phyloP scores from a whole-genome alignment of 768 basidiomycete species.

The Leucocoprinus leucothites region DNA sequence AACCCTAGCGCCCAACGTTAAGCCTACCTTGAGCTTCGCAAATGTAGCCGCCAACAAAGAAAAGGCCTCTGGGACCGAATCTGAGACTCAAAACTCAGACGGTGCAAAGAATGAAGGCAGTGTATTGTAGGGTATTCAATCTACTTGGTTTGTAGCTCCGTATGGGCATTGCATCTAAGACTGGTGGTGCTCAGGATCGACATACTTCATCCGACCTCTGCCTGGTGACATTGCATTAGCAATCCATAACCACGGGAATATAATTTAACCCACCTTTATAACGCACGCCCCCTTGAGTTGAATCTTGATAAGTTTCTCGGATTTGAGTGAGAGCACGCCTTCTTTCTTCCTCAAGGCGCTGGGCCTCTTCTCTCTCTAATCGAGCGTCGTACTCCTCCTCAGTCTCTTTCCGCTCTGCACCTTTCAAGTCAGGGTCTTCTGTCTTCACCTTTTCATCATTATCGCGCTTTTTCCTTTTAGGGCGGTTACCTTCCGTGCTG shows the following conservation, averaged over 20 bases:
- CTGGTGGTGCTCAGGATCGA: slow-evolving; percentile 45
- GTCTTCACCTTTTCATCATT: not conserved
- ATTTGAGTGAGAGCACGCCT: slow-evolving; percentile 48
- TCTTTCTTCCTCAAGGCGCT: slow-evolving; percentile 46
- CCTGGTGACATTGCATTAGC: slow-evolving; percentile 28
- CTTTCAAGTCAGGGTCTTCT: not conserved
- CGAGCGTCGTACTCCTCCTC: slow-evolving; percentile 73
- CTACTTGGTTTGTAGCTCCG: not conserved
- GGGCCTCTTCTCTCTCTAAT: slow-evolving; percentile 64
- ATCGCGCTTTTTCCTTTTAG: not conserved
- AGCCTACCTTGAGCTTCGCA: slow-evolving; percentile 80
- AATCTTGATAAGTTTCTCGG: slow-evolving; percentile 31
- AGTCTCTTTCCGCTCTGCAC: slow-evolving; percentile 39
- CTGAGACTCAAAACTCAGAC: slow-evolving; percentile 17
- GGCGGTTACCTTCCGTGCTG: no score
- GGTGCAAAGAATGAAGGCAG: slow-evolving; percentile 17
- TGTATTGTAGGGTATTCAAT: slow-evolving; percentile 8
- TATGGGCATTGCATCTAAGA: not conserved
- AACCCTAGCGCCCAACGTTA: slow-evolving; percentile 47
- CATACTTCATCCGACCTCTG: slow-evolving; percentile 64
- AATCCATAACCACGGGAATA: not conserved
- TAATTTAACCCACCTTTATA: slow-evolving; percentile 52
- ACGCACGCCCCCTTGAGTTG: slow-evolving; percentile 45
- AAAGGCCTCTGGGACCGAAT: slow-evolving; percentile 17
- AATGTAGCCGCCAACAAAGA: slow-evolving; percentile 63